A percentile compares a stretch with the other conserved stretches of the same genome.
Evolutionary conservation across 495 filamentous ascomycete genomes (phyloP).

Genomic region (Chaetomium cochliodes): DNA sequence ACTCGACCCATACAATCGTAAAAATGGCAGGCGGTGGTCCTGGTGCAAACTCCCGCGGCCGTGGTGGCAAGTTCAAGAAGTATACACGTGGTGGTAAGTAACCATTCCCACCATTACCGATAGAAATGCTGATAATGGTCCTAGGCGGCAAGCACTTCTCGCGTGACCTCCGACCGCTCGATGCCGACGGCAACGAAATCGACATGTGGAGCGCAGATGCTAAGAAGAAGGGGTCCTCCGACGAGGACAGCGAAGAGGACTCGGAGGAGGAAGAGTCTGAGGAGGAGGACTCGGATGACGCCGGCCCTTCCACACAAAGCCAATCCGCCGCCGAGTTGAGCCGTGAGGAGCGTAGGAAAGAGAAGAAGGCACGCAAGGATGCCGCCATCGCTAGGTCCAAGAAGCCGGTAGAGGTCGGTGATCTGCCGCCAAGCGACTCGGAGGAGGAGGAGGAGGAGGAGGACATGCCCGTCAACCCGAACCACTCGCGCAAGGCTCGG

Average conservation of each 20-base stretch:
- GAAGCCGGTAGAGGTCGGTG: constrained; percentile 68
- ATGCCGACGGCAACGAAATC: constrained; percentile 74
- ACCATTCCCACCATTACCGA: background rate
- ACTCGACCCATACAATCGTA: constrained; percentile 18
- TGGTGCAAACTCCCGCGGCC: constrained; percentile 59
- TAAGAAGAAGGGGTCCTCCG: constrained; percentile 30
- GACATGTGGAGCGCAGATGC: constrained; percentile 66
- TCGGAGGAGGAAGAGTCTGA: constrained; percentile 49
- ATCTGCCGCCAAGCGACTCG: constrained; percentile 70
- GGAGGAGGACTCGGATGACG: constrained; percentile 32
- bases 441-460: constrained; percentile 58
- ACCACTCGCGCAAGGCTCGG: constrained; percentile 71
- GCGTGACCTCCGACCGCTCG: constrained; percentile 78
- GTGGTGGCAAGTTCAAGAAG: constrained; percentile 92
- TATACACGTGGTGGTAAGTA: constrained; percentile 80
- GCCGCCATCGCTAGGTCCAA: constrained; percentile 75
- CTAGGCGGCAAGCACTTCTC: constrained; percentile 93
- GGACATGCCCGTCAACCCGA: constrained; percentile 81
- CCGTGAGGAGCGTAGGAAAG: constrained; percentile 83
- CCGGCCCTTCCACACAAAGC: constrained; percentile 31
- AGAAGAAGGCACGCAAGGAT: constrained; percentile 88
- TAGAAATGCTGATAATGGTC: constrained; percentile 11
- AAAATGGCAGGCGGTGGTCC: constrained; percentile 63
- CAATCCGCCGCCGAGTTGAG: constrained; percentile 54
- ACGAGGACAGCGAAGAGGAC: constrained; percentile 51